These are phyloP conservation scores for Xenoacremonium recifei DNA, from an alignment of 2,329 filamentous ascomycete genomes.

Conservation along the genomic window DNA sequence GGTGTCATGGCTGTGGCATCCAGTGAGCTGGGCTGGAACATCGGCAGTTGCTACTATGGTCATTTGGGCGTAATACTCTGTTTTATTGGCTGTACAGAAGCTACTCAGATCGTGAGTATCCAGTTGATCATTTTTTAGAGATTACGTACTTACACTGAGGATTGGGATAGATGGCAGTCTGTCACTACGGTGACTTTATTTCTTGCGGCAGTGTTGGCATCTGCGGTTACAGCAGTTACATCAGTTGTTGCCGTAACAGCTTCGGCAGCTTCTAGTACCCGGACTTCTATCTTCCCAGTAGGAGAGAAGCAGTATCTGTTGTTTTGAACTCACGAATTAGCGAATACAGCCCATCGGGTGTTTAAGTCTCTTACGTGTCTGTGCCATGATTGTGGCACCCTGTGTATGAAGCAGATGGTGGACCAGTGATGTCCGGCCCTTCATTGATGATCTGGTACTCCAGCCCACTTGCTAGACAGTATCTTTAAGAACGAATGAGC, in stretches of 20 bases:
- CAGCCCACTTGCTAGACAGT: conserved; percentile 17
- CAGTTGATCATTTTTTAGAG: neutral
- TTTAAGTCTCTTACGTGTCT: conserved; percentile 12
- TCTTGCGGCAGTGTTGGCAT: conserved; percentile 10
- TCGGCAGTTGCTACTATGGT: conserved; percentile 53
- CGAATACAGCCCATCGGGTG: no score
- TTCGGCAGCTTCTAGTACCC: conserved; percentile 16
- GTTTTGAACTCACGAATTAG: neutral
- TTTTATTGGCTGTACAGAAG: conserved; percentile 41
- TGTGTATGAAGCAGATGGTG: conserved; percentile 22
- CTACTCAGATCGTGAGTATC: conserved; percentile 22
- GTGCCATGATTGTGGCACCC: conserved; percentile 22
- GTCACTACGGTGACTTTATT: conserved; percentile 35
- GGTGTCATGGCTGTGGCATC: conserved; percentile 59
- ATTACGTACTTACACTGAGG: conserved; percentile 31
- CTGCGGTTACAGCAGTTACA: conserved; percentile 6
- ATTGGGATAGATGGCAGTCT: conserved; percentile 38
- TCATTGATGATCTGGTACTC: conserved; percentile 21
- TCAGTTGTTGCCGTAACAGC: conserved; percentile 9
- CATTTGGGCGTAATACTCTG: conserved; percentile 42
- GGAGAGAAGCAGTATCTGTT: conserved; percentile 23
- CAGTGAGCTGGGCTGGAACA: conserved; percentile 59
- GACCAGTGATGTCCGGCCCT: conserved; percentile 15
- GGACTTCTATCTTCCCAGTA: conserved; percentile 23
- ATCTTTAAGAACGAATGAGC: conserved; percentile 9